Evolutionary conservation across 768 basidiomycete genomes (phyloP), one percentile per base, ranked within the genome.

Genomic region (Trametes coccinea): DNA sequence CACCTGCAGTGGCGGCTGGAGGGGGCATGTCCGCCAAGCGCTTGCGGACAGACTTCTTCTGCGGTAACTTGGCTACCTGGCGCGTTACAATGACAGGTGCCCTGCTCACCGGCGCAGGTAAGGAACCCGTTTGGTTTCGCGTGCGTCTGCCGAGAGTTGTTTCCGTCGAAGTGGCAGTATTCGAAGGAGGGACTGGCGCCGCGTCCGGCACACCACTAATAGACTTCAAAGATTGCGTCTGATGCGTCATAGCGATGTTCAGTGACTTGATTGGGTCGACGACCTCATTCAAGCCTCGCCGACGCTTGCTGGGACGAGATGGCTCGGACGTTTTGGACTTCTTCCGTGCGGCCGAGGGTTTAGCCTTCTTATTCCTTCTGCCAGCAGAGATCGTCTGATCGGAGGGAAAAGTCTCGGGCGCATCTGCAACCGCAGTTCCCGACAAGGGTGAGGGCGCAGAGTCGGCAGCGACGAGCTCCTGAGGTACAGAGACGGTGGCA

Each of bases 281-380:
- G 4, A 5, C 41, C 2, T 29, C 49, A 27, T 62, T 51, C 11
- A 14, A 14, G 9, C 11, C 45, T 2, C 61, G 55, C 9, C 29
- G 61, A 27, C 49, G 48, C 50, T 62, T 62, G 5, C 50, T 9
- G 1, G 61, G 49, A 11, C 50, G 55, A 8, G 37, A 16, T 3
- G 22, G 11, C 34, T 48, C 44, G 22, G 41, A 31, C 1, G 17
- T 39, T 31, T 34, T 52, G 10, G 43, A 22, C 41, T 51, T 50
- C 60, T 50, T 51, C 30, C 39, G 60, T 3, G 22, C n/a, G 9
- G 50, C 14, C 11, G 27, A 8, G 13, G 33, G 2, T 13, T 51
- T 29, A 8, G 13, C 16, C 33, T 53, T 44, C 16, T 17, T 43
- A 30, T 10, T 30, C 1, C 49, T 22, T 51, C 46, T 54, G 6